These are phyloP conservation scores for Penicillium fuscoglaucum DNA, from an alignment of 2,329 filamentous ascomycete species.

Conservation along the genomic window DNA sequence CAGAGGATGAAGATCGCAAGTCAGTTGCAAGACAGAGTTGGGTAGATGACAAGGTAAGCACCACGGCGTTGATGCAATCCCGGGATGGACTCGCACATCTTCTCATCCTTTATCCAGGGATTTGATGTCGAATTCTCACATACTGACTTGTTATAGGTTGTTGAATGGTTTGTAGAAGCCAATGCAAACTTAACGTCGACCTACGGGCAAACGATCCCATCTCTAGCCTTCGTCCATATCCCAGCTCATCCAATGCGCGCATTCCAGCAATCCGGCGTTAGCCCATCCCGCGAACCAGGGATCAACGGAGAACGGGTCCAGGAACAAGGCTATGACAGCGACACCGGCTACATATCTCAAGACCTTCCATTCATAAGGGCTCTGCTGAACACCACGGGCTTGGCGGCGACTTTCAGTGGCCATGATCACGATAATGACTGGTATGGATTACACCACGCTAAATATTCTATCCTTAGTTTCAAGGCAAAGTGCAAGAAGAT, in stretches of 20 bases:
- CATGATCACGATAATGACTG: slow-evolving; percentile 67
- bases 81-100: background rate
- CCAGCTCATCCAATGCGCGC: slow-evolving; percentile 47
- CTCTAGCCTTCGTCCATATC: slow-evolving; percentile 58
- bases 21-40: slow-evolving; percentile 42
- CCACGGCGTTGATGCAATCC: no score
- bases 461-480: background rate
- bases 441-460: slow-evolving; percentile 39
- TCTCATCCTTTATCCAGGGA: background rate
- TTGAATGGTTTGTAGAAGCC: slow-evolving; percentile 48
- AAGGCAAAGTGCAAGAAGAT: background rate
- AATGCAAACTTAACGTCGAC: slow-evolving; percentile 29
- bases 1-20: slow-evolving; percentile 24
- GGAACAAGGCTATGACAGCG: slow-evolving; percentile 23
- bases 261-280: slow-evolving; percentile 47
- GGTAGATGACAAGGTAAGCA: slow-evolving; percentile 43
- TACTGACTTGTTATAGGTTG: slow-evolving; percentile 23
- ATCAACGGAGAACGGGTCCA: slow-evolving; percentile 50
- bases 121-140: background rate
- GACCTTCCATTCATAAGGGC: slow-evolving; percentile 65
- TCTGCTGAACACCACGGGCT: slow-evolving; percentile 54
- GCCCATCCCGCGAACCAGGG: slow-evolving; percentile 46
- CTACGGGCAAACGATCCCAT: slow-evolving; percentile 46
- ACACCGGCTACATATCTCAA: slow-evolving; percentile 43
- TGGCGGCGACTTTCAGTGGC: slow-evolving; percentile 62